Percentiles rank a stretch among this genome's conserved stretches.
These are phyloP conservation scores for Chrysosphaeria jannelii DNA, from an alignment of 2,329 filamentous ascomycete genomes.

Conservation along the genomic window DNA sequence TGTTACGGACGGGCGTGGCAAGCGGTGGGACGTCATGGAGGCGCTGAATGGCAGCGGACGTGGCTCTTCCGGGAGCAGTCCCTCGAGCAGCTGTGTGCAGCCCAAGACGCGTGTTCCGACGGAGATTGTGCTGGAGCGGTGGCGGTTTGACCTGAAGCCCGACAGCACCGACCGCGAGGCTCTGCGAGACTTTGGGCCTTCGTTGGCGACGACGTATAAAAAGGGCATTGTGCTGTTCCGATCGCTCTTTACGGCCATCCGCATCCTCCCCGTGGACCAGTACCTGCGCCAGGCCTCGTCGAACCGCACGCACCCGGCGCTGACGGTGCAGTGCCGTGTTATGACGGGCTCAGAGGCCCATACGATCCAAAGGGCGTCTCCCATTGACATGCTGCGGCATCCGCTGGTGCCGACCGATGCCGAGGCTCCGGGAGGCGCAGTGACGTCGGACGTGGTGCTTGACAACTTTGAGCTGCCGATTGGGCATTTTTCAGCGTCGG, in stretches of 20 bases:
- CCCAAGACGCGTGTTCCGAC: constrained; percentile 10
- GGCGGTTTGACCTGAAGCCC: constrained; percentile 14
- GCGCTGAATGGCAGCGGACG: constrained; percentile 28
- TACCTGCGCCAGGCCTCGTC: constrained; percentile 42
- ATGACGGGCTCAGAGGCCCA: constrained; percentile 23
- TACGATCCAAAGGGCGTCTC: no score
- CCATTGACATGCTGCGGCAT: constrained; percentile 34
- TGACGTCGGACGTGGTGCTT: constrained; percentile 47
- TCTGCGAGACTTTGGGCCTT: constrained; percentile 25
- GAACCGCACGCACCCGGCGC: constrained; percentile 33
- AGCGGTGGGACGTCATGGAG: constrained; percentile 75
- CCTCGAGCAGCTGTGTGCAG: neutral
- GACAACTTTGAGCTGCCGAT: constrained; percentile 64
- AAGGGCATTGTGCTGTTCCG: constrained; percentile 87
- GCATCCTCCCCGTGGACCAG: constrained; percentile 64
- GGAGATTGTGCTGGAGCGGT: constrained; percentile 69
- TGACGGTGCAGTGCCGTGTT: constrained; percentile 61
- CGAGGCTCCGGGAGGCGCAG: no score
- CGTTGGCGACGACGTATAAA: constrained; percentile 76
- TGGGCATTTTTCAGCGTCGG: constrained; percentile 52
- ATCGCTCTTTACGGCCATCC: constrained; percentile 55
- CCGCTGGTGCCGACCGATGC: constrained; percentile 26
- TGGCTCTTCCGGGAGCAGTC: constrained; percentile 7
- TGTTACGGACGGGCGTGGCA: constrained; percentile 62
- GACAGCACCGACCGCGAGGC: constrained; percentile 3